phyloP scores from a whole-genome alignment of 192 early-diverging fungal species.

The Backusella westeae region DNA sequence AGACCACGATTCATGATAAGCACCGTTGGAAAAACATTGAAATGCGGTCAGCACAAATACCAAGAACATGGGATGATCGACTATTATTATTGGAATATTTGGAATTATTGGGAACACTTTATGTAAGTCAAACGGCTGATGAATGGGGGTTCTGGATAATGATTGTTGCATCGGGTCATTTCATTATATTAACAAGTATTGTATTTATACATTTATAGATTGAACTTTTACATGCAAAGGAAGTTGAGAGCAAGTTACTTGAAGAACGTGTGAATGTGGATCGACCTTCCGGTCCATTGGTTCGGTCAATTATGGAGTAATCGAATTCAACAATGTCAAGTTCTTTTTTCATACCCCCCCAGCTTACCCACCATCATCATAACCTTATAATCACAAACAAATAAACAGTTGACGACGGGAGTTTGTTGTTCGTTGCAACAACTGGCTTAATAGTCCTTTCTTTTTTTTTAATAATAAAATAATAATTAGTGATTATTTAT shows the following conservation, averaged over 20 bases:
- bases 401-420: too few species aligned
- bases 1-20: slow-evolving; percentile 9
- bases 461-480: neutral
- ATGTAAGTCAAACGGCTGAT: slow-evolving; percentile 6
- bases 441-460: neutral
- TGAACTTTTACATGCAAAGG: slow-evolving; percentile 1
- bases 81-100: slow-evolving; percentile 7
- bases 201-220: slow-evolving; percentile 9
- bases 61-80: slow-evolving; percentile 10
- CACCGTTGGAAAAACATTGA: slow-evolving; percentile 13
- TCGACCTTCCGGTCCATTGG: neutral
- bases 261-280: slow-evolving; percentile 3
- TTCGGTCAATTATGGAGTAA: neutral
- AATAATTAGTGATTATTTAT: too few species aligned
- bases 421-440: neutral
- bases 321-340: neutral
- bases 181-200: slow-evolving; percentile 5
- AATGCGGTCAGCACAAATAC: slow-evolving; percentile 12
- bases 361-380: slow-evolving; percentile 2
- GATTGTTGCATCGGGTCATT: slow-evolving; percentile 8
- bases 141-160: slow-evolving; percentile 5
- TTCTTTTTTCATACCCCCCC: neutral
- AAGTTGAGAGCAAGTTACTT: neutral
- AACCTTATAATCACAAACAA: slow-evolving; percentile 4
- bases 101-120: slow-evolving; percentile 13